Evolutionary conservation across 805 yeast genomes (phyloP).

Genomic region (Candida endomychidarum): DNA sequence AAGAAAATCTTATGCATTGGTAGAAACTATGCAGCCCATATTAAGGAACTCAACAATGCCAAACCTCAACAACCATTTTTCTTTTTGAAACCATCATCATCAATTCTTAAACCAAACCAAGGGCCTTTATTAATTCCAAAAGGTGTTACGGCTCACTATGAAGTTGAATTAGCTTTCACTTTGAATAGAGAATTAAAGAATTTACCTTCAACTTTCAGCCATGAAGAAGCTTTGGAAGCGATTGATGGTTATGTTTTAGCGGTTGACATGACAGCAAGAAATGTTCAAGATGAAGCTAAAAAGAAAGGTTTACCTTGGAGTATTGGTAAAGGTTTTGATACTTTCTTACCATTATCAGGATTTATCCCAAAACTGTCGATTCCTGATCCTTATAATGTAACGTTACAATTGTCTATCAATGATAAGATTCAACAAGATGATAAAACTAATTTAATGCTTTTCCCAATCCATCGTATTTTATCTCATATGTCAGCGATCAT

Average conservation of each 20-base stretch:
- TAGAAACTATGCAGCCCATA: conserved; percentile 95
- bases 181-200: conserved; percentile 65
- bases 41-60: conserved; percentile 80
- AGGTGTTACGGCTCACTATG: conserved; percentile 86
- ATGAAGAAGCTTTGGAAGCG: conserved; percentile 68
- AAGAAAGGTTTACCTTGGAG: conserved; percentile 95
- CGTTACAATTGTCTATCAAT: conserved; percentile 65
- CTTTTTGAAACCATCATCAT: conserved; percentile 85
- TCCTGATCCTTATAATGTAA: conserved; percentile 72
- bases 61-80: conserved; percentile 87
- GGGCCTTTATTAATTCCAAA: conserved; percentile 85
- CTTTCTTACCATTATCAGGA: conserved; percentile 84
- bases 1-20: conserved; percentile 92
- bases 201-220: conserved; percentile 56
- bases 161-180: conserved; percentile 84
- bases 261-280: conserved; percentile 92
- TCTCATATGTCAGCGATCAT: conserved; percentile 82
- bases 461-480: conserved; percentile 78
- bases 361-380: conserved; percentile 66
- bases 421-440: conserved; percentile 72
- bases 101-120: conserved; percentile 55
- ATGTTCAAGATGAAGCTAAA: conserved; percentile 93
- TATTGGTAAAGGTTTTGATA: conserved; percentile 94
- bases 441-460: conserved; percentile 78
- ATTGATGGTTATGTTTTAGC: conserved; percentile 89